phyloP scores from a whole-genome alignment of 257 asterid genomes.

The Oldenlandia corymbosa region DNA sequence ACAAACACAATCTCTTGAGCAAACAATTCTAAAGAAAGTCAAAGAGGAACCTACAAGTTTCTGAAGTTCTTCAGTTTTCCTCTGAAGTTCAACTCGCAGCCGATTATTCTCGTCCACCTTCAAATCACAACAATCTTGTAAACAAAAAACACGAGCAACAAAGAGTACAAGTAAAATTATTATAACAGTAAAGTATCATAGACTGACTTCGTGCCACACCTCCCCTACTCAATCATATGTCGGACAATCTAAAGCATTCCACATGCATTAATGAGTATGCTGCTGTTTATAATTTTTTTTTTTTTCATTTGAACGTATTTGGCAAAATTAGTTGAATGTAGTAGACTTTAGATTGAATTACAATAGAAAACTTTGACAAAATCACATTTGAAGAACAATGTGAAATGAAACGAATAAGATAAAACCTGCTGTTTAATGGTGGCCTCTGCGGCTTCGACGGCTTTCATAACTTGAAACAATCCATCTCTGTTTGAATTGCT shows the following conservation, averaged over 20 bases:
- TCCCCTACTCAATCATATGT: background rate
- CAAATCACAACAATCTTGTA: slow-evolving; percentile 11
- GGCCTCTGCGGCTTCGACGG: slow-evolving; percentile 94
- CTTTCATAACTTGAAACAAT: slow-evolving; percentile 83
- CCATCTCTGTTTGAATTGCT: slow-evolving; percentile 48
- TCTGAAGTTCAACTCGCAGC: slow-evolving; percentile 76
- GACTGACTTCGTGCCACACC: slow-evolving; percentile 9
- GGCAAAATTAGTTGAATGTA: too few species aligned
- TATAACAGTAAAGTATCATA: slow-evolving; percentile 9
- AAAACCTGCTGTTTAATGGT: slow-evolving; percentile 85
- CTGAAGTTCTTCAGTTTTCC: slow-evolving; percentile 62
- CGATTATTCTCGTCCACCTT: slow-evolving; percentile 93
- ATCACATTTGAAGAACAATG: background rate
- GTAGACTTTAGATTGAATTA: background rate
- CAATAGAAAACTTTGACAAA: background rate
- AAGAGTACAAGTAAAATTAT: background rate
- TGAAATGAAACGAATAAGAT: background rate
- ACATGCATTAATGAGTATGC: background rate
- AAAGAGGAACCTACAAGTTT: slow-evolving; percentile 53
- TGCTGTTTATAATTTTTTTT: too few species aligned
- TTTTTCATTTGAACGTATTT: background rate
- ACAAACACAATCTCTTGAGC: background rate
- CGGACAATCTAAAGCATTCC: background rate
- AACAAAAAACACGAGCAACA: background rate
- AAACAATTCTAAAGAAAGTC: background rate